These are phyloP conservation scores for Corynascus novoguineensis DNA, from an alignment of 495 filamentous ascomycete genomes.

Conservation along the genomic window DNA sequence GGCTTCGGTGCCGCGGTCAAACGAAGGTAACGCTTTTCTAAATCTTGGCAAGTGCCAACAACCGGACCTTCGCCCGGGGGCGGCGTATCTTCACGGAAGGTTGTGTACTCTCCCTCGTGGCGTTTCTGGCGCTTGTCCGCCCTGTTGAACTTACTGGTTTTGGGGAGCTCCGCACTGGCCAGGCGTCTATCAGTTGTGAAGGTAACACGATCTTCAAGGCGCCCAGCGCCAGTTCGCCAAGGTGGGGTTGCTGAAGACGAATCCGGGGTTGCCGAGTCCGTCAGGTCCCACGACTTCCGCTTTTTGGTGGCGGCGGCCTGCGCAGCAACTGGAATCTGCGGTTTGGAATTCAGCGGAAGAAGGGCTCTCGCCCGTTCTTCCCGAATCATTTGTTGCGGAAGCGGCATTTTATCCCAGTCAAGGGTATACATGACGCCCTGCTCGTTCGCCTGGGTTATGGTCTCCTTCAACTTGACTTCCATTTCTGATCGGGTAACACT, in stretches of 20 bases:
- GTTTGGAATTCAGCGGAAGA: conserved; percentile 15
- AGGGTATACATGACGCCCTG: conserved; percentile 58
- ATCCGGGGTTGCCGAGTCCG: conserved; percentile 7
- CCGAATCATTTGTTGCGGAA: conserved; percentile 84
- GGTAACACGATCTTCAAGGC: conserved; percentile 73
- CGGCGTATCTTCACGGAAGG: conserved; percentile 56
- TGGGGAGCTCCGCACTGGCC: conserved; percentile 38
- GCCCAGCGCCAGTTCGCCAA: conserved; percentile 62
- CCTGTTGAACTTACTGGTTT: conserved; percentile 77
- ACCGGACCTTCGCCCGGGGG: conserved; percentile 68
- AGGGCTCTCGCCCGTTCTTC: conserved; percentile 55
- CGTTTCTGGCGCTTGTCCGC: conserved; percentile 84
- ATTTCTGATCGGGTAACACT: conserved; percentile 63
- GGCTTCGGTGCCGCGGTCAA: conserved; percentile 85
- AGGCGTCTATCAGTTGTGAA: conserved; percentile 56
- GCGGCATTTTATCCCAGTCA: conserved; percentile 75
- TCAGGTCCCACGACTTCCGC: conserved; percentile 68
- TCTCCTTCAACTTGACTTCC: conserved; percentile 75
- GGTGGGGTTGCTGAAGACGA: conserved; percentile 47
- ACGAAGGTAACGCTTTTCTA: conserved; percentile 93
- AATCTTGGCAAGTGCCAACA: conserved; percentile 72
- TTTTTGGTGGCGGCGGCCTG: conserved; percentile 48
- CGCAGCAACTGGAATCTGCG: neutral
- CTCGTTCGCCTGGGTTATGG: conserved; percentile 76
- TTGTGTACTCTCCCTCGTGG: conserved; percentile 64